These are phyloP conservation scores for Sphaerulina populicola DNA, from an alignment of 2,329 filamentous ascomycete genomes.

Conservation along the genomic window DNA sequence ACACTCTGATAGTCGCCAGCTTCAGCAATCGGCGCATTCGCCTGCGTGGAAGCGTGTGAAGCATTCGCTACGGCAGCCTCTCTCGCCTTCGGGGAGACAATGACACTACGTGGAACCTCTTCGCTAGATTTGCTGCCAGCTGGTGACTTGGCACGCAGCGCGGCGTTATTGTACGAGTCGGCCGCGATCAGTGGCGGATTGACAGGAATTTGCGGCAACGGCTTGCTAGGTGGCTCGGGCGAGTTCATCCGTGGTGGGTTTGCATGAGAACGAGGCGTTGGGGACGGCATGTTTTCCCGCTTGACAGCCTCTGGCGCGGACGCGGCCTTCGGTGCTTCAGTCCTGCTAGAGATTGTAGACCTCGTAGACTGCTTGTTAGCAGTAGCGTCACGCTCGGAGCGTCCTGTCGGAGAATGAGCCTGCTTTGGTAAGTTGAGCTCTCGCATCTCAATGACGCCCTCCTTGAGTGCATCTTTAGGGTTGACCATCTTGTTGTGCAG, in stretches of 20 bases:
- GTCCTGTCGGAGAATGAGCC: constrained; percentile 14
- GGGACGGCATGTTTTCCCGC: constrained; percentile 18
- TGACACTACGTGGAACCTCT: constrained; percentile 18
- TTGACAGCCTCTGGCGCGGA: constrained; percentile 17
- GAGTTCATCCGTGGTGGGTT: constrained; percentile 14
- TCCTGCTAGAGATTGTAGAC: constrained; percentile 19
- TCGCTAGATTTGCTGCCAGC: constrained; percentile 8
- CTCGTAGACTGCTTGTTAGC: constrained; percentile 16
- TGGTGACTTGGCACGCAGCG: constrained; percentile 17
- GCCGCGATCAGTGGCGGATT: constrained; percentile 31
- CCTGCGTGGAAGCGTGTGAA: constrained; percentile 10
- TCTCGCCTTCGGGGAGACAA: constrained; percentile 12
- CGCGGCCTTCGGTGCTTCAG: constrained; percentile 19
- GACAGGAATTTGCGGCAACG: constrained; percentile 23
- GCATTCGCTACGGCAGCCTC: neutral
- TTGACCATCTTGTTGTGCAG: constrained; percentile 79
- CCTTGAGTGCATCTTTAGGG: constrained; percentile 65
- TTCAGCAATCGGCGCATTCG: constrained; percentile 7
- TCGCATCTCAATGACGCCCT: constrained; percentile 65
- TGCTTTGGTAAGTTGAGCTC: constrained; percentile 45
- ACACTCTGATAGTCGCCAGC: constrained; percentile 13
- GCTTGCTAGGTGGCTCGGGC: constrained; percentile 20
- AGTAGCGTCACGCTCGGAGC: constrained; percentile 14
- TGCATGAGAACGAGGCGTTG: constrained; percentile 14
- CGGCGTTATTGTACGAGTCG: constrained; percentile 37